Conservation (phyloP, 2,329 filamentous ascomycete genomes). For the Aureobasidium pullulans region DNA sequence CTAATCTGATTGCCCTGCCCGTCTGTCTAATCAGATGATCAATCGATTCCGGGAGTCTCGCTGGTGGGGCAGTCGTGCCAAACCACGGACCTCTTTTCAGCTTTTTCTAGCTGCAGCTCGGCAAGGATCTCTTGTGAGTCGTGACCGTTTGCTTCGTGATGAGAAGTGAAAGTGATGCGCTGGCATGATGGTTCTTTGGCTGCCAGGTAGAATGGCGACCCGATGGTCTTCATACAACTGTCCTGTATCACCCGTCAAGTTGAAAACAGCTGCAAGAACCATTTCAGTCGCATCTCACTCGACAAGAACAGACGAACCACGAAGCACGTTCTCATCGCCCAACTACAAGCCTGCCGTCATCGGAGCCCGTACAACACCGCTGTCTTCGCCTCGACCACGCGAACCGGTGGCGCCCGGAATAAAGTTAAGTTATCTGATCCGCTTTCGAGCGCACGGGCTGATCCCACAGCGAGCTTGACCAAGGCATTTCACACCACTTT, state of each 20-base stretch:
- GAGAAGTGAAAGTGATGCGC: not conserved
- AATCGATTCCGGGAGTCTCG: not conserved
- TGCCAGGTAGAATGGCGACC: no score
- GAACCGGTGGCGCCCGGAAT: constrained; percentile 3
- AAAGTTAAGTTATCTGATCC: constrained; percentile 17
- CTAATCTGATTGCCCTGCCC: not conserved
- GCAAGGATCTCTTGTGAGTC: no score
- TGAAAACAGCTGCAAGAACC: no score
- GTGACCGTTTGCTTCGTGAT: not conserved
- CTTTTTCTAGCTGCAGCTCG: no score
- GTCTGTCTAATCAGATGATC: constrained; percentile 13
- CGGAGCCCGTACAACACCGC: not conserved
- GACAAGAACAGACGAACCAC: no score
- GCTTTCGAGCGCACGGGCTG: constrained; percentile 2
- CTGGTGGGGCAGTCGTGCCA: not conserved
- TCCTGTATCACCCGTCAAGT: no score
- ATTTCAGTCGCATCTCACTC: no score
- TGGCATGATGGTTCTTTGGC: not conserved
- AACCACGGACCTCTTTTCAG: not conserved
- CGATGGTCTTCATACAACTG: no score
- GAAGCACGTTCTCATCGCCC: not conserved
- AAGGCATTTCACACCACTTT: not conserved
- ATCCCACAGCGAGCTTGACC: not conserved
- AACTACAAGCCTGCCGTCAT: not conserved
- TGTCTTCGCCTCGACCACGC: not conserved